Evolutionary conservation across 257 asterid species (phyloP), one percentile per base, ranked within the genome.

Genomic region (Petunia secreta): DNA sequence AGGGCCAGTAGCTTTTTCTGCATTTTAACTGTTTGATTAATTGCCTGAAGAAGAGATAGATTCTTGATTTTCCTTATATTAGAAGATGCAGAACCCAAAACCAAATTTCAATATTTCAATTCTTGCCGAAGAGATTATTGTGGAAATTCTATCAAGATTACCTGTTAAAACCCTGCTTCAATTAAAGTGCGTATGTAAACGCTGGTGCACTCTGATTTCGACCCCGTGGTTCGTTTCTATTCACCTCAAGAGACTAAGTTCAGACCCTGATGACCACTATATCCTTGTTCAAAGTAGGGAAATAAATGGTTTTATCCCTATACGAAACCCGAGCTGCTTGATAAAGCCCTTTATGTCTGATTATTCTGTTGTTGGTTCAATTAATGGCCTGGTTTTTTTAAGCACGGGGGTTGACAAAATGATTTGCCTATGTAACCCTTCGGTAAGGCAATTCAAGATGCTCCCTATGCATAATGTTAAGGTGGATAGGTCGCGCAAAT

Each of bases 301-400:
- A 25, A 25, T 25, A 25, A 25, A 25, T 25, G 25, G 25, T 25
- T 25, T 25, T 25, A 25, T 25, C 25, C 25, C 25, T 25, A 25
- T 25, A 25, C 25, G 25, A 25, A 25, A 25, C 25, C 25, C 25
- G 25, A 25, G 25, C 25, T 25, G 25, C 25, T 25, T 25, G 48
- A 36, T 38, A 8, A 65, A 65, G 73, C 37, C 37, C 14, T 38
- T 65, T 43, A 48, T 43, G 44, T 3, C 14, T 59, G 14, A 5
- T 59, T 5, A 14, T 65, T 65, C 40, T 65, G 73, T 65, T 37
- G 73, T 65, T 15, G 73, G 73, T 65, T 65, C 73, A 36, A 37
- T 65, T 65, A 65, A 65, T 65, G 73, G 73, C n/a, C 73, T 65
- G 3, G 73, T 65, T 65, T 65, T 65, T 65, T 43, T 48, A 36